These are phyloP conservation scores for Drosera capensis DNA, from an alignment of 148 eudicot species.

Conservation along the genomic window DNA sequence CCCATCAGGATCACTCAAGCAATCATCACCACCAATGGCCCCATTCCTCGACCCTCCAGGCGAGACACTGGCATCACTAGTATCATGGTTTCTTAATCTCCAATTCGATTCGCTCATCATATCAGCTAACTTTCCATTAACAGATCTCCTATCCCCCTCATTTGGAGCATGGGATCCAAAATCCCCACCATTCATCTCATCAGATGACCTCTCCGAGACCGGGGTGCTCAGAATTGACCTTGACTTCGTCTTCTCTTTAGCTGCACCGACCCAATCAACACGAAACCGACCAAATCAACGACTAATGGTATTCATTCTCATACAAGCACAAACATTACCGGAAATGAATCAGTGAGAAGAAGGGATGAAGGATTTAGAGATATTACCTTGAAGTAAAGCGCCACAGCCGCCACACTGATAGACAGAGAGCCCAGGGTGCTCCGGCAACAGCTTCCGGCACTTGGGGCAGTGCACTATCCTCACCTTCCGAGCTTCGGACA, in stretches of 20 bases:
- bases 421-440: slow-evolving; percentile 55
- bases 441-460: slow-evolving; percentile 62
- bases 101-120: slow-evolving; percentile 11
- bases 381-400: slow-evolving; percentile 64
- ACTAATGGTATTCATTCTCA: no score
- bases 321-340: no score
- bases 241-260: slow-evolving; percentile 23
- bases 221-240: slow-evolving; percentile 13
- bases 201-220: slow-evolving; percentile 19
- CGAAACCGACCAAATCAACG: neutral
- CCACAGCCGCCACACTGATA: slow-evolving; percentile 89
- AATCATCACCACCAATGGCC: slow-evolving; percentile 3
- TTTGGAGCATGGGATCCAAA: no score
- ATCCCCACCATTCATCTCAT: slow-evolving; percentile 14
- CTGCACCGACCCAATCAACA: slow-evolving; percentile 15
- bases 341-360: neutral
- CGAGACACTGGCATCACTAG: slow-evolving; percentile 7
- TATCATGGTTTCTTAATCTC: slow-evolving; percentile 5
- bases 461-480: slow-evolving; percentile 84
- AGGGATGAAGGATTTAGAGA: slow-evolving; percentile 1
- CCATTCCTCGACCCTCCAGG: slow-evolving; percentile 10
- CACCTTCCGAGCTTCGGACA: slow-evolving; percentile 42
- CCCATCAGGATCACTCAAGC: neutral
- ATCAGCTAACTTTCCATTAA: slow-evolving; percentile 5
- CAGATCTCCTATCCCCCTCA: slow-evolving; percentile 13